Evolutionary conservation across 352 stramenopile genomes (phyloP).

Genomic region (Nothophytophthora sp.): DNA sequence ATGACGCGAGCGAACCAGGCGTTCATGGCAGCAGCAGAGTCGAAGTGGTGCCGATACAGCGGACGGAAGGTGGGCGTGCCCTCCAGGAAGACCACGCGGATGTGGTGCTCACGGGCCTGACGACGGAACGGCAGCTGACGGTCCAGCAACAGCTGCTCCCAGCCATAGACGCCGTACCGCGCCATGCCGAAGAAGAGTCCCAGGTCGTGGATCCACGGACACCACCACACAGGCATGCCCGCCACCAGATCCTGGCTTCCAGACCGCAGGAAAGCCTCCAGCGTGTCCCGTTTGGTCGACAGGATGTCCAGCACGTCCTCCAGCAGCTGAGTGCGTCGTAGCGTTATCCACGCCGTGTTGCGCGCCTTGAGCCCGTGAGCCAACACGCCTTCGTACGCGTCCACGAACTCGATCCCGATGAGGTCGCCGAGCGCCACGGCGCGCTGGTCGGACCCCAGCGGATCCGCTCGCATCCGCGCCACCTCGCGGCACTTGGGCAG

Average conservation of each 20-base stretch:
- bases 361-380: conserved; percentile 85
- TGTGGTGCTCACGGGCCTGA: conserved; percentile 65
- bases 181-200: conserved; percentile 82
- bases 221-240: conserved; percentile 90
- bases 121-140: conserved; percentile 77
- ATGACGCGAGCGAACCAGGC: conserved; percentile 64
- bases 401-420: conserved; percentile 87
- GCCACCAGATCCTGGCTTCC: conserved; percentile 56
- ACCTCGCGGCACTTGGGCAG: conserved; percentile 76
- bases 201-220: conserved; percentile 86
- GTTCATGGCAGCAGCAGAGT: conserved; percentile 43
- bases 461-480: conserved; percentile 78
- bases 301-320: conserved; percentile 72
- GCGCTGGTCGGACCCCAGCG: conserved; percentile 74
- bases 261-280: conserved; percentile 61
- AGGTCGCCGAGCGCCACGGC: conserved; percentile 70
- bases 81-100: conserved; percentile 73
- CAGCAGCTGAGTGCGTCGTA: conserved; percentile 76
- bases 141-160: conserved; percentile 70
- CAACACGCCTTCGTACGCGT: conserved; percentile 81
- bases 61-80: conserved; percentile 51
- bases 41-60: conserved; percentile 66
- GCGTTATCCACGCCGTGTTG: conserved; percentile 80
- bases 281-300: conserved; percentile 28
- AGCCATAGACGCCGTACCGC: conserved; percentile 69